Percentiles rank a stretch among this genome's conserved stretches.
phyloP scores from a whole-genome alignment of 495 filamentous ascomycete genomes.

The Trichoderma reesei region DNA sequence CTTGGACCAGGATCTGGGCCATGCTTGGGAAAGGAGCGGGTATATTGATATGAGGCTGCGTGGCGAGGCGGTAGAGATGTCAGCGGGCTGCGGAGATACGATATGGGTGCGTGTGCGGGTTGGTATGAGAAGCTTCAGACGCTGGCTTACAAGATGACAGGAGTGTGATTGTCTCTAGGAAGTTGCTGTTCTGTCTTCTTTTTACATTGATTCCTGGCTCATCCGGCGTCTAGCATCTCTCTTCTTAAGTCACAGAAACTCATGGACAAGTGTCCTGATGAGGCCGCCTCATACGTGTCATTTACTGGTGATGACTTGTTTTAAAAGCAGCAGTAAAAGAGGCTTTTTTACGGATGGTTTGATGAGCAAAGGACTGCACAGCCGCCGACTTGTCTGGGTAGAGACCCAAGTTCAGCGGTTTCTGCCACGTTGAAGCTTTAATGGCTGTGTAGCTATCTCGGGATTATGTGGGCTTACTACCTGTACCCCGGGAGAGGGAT shows the following conservation, averaged over 20 bases:
- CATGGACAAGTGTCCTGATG: conserved; percentile 7
- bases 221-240: neutral
- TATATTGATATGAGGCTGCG: too few species aligned
- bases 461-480: too few species aligned
- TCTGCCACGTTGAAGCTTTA: too few species aligned
- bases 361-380: neutral
- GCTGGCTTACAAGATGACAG: neutral
- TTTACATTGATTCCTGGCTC: neutral
- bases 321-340: neutral
- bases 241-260: neutral
- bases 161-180: neutral
- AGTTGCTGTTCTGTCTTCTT: neutral
- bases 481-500: too few species aligned
- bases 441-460: too few species aligned
- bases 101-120: too few species aligned
- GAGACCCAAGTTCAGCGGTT: neutral
- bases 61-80: too few species aligned
- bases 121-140: too few species aligned
- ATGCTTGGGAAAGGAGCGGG: too few species aligned
- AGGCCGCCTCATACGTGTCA: conserved; percentile 1
- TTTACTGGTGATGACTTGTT: neutral
- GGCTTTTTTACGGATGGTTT: neutral
- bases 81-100: too few species aligned
- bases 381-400: neutral
- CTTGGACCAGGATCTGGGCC: neutral